Conservation (phyloP, 2,329 filamentous ascomycete genomes). For the Fusarium lateritium region DNA sequence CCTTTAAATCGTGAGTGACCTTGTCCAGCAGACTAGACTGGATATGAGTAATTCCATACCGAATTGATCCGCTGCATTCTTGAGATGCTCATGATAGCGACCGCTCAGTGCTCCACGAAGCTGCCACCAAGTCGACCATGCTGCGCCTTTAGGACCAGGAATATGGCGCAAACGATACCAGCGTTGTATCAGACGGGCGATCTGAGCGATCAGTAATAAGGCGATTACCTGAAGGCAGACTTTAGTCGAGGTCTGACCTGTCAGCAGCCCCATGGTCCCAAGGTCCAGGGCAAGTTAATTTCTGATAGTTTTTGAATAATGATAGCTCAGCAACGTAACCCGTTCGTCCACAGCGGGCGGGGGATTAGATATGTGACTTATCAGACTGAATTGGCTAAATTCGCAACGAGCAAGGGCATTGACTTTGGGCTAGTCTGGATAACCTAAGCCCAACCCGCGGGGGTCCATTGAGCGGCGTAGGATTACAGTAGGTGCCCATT, state of each 20-base stretch:
- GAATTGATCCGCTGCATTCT: conserved; percentile 44
- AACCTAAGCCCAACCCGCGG: not conserved
- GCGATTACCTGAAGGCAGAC: conserved; percentile 5
- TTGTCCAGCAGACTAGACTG: too few species aligned
- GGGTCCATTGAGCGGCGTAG: conserved; percentile 5
- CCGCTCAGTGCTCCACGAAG: conserved; percentile 48
- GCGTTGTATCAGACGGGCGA: conserved; percentile 25
- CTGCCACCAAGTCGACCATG: conserved; percentile 52
- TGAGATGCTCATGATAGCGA: conserved; percentile 49
- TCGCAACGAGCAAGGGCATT: not conserved
- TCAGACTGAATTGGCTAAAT: not conserved
- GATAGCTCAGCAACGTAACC: not conserved
- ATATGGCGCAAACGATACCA: conserved; percentile 51
- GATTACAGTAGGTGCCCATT: not conserved
- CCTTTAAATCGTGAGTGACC: conserved; percentile 41
- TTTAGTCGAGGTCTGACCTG: conserved; percentile 1
- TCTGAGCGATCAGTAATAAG: not conserved
- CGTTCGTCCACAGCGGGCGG: too few species aligned
- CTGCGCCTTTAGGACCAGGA: conserved; percentile 46
- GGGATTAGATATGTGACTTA: conserved; percentile 1
- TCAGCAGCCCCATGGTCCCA: conserved; percentile 32
- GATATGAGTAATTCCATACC: conserved; percentile 23
- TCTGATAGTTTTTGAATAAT: not conserved
- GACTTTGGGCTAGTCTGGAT: conserved; percentile 2
- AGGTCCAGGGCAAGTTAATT: not conserved